Evolutionary conservation across 805 yeast genomes (phyloP), one percentile per base, ranked within the genome.

Genomic region (Maudiozyma serrabonitensis): DNA sequence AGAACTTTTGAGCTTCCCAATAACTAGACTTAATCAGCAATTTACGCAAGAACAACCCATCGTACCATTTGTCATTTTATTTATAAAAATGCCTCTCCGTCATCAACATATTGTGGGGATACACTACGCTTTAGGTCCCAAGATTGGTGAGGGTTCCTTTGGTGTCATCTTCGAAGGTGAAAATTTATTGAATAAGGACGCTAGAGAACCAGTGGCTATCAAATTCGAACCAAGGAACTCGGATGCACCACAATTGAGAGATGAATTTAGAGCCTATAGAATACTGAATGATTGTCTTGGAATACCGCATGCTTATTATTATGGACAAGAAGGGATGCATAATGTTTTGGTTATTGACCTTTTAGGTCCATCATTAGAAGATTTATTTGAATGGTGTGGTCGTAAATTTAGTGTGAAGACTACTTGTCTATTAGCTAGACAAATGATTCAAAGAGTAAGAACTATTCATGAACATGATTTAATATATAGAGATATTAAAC

Each of bases 291-390:
- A 95, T 18, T 77, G 83, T 46, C 75, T 73, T 42, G 98, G 98
- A 45, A 83, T 93, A 47, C 99, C 99, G 47, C 81, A 83, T 60
- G 98, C 96, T n/a, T 93, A 93, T 71, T 93, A 89, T 67, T 91
- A 91, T 67, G 99, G 99, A 52, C 98, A 93, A 66, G 99, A 93
- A 70, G 98, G 99, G 32, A 79, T 93, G 52, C 98, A 93, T 73
- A 90, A 91, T 67, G 89, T 93, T 47, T 73, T 93, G 55, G 96
- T 93, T 38, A 93, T 93, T 59, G 99, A 93, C 66, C 75, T 93
- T 43, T 75, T 93, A 60, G 99, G 99, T 12, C 99, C 99, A 9
- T 85, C 95, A 1, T 74, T 93, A 54, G 99, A 93, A 66, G 99
- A 93, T 69, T 73, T 93, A 56, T 93, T 93, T 68, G 99, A 93